A percentile compares a stretch with the other conserved stretches of the same genome.
These are phyloP conservation scores for Colletotrichum liriopes DNA, from an alignment of 2,329 filamentous ascomycete genomes.

Conservation along the genomic window DNA sequence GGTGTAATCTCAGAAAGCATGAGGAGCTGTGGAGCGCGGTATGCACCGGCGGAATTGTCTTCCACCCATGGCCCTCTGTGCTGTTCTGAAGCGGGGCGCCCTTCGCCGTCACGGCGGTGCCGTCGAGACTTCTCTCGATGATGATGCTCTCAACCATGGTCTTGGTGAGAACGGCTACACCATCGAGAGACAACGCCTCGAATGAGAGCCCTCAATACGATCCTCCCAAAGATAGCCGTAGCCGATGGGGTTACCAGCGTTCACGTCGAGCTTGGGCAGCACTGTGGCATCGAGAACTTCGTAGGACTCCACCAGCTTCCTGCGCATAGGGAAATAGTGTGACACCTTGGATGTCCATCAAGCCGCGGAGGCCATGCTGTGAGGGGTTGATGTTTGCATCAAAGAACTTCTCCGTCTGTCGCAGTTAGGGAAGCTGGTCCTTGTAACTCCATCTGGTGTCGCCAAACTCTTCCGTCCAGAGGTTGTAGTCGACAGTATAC, in stretches of 20 bases:
- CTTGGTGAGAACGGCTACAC: constrained; percentile 46
- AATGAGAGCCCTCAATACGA: constrained; percentile 47
- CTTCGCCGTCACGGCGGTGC: constrained; percentile 44
- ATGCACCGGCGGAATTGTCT: constrained; percentile 55
- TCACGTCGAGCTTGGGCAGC: constrained; percentile 48
- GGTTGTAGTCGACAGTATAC: constrained; percentile 63
- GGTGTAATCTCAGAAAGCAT: constrained; percentile 68
- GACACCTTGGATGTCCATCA: constrained; percentile 52
- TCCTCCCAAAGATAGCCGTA: constrained; percentile 53
- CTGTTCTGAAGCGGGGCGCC: too few species aligned
- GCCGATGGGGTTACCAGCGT: constrained; percentile 51
- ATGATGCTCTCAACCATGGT: constrained; percentile 46
- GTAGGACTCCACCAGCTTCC: constrained; percentile 55
- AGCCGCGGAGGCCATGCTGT: constrained; percentile 57
- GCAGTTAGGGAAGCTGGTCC: constrained; percentile 62
- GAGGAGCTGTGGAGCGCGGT: constrained; percentile 66
- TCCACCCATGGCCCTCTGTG: too few species aligned
- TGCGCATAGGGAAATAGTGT: constrained; percentile 55
- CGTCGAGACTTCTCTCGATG: constrained; percentile 37
- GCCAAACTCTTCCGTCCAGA: constrained; percentile 54
- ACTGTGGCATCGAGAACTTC: constrained; percentile 53
- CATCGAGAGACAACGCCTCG: constrained; percentile 46
- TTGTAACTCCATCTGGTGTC: constrained; percentile 63
- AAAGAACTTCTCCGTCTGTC: constrained; percentile 54
- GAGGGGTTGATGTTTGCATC: constrained; percentile 48